Evolutionary conservation across 257 asterid species (phyloP).

Genomic region (Catharanthus roseus): DNA sequence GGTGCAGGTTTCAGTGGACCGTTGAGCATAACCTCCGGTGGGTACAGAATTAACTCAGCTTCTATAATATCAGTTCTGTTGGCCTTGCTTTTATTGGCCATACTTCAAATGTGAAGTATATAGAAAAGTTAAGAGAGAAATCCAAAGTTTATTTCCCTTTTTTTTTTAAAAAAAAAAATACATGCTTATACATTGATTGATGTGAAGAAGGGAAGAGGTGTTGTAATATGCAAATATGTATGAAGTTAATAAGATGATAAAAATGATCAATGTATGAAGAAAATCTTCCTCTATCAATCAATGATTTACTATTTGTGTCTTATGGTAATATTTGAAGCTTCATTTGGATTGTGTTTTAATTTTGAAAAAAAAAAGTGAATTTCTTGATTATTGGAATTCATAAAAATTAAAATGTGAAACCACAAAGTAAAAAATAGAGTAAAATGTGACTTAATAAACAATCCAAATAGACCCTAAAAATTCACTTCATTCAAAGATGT

Average conservation of each 20-base stretch:
- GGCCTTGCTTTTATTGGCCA: conserved; percentile 14
- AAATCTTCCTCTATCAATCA: neutral
- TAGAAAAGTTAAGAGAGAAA: neutral
- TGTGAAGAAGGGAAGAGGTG: neutral
- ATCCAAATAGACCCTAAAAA: too few relatives aligned
- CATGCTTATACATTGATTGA: too few relatives aligned
- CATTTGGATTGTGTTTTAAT: too few relatives aligned
- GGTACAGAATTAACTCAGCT: conserved; percentile 16
- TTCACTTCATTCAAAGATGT: too few relatives aligned
- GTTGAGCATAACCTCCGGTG: conserved; percentile 17
- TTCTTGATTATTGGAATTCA: too few relatives aligned
- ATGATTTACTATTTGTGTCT: neutral
- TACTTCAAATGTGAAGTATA: neutral
- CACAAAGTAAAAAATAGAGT: too few relatives aligned
- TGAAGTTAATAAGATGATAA: neutral
- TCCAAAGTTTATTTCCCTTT: too few relatives aligned
- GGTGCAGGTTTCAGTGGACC: conserved; percentile 40
- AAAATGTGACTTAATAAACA: too few relatives aligned
- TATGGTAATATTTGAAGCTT: too few relatives aligned
- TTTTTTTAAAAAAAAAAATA: too few relatives aligned
- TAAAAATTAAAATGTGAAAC: too few relatives aligned
- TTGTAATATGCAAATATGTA: neutral
- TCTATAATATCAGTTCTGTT: neutral
- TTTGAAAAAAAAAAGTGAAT: too few relatives aligned
- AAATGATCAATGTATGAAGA: neutral